Base-by-base conservation (phyloP, 176 grass and related monocot species). In the Bromus sterilis region DNA sequence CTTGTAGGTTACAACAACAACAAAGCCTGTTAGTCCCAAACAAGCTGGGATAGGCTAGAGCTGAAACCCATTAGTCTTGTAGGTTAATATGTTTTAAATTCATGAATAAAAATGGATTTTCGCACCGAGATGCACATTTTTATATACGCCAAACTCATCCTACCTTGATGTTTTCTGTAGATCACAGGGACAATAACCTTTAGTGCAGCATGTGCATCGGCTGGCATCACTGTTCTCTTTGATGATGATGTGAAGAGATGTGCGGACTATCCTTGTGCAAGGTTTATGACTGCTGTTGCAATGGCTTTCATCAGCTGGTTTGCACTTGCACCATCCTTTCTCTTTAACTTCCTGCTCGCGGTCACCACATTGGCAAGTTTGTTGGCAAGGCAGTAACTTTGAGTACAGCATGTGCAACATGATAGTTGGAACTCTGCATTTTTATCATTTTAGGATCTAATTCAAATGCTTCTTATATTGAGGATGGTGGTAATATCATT, bases 271-370 rank as follows among this genome's bases (percentile, higher is more conserved):
- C 88, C 93, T 39, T 98, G 95, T 86, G 76, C 86, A 77, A 98
- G 88, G 74, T 98, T 98, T 43, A 92, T 93, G 58, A 94, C 88
- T 37, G 92, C 95, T 41, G 89, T 92, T 1, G 90, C 90, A 6
- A 91, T 98, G 95, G 90, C 95, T 78, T 98, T 98, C 71, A 84
- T 98, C 55, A 93, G 92, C 76, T 97, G 95, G 95, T 97, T 97
- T 78, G 95, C 95, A 4, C 86, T 94, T 32, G 93, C 90, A 0
- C 95, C 92, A 3, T 94, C 95, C 5, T 98, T 88, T 59, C 63
- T 94, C 77, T 80, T 98, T 39, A 98, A 98, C 86, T 97, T 97
- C 75, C 92, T 92, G 95, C 89, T 92, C 20, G 79, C 94, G 78
- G 95, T 86, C 61, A 83, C 90, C n/a, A 89, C 86, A 69, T 97